These are phyloP conservation scores for Apiospora rasikravindrae DNA, from an alignment of 2,329 filamentous ascomycete genomes.

Conservation along the genomic window DNA sequence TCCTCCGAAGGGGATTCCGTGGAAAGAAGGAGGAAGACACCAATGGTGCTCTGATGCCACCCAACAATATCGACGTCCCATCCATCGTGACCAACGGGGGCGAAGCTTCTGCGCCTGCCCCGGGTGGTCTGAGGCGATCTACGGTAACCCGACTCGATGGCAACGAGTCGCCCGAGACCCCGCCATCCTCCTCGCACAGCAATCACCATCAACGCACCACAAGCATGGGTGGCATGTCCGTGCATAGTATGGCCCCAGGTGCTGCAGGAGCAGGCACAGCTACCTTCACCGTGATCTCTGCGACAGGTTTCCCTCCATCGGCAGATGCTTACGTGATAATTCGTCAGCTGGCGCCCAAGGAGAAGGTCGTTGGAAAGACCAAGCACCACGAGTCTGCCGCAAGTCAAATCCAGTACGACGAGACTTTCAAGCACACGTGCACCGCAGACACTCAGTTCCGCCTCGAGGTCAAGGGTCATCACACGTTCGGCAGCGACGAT, in stretches of 20 bases:
- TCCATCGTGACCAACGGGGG: constrained; percentile 50
- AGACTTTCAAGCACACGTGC: constrained; percentile 79
- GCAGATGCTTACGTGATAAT: constrained; percentile 81
- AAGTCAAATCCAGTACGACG: constrained; percentile 73
- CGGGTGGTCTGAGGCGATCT: constrained; percentile 49
- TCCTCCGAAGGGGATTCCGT: constrained; percentile 84
- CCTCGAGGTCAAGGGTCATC: constrained; percentile 82
- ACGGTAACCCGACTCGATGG: constrained; percentile 44
- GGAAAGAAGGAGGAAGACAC: constrained; percentile 68
- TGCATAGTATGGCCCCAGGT: constrained; percentile 65
- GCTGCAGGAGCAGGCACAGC: constrained; percentile 75
- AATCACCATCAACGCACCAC: constrained; percentile 55
- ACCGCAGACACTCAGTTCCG: constrained; percentile 86
- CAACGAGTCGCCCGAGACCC: constrained; percentile 35
- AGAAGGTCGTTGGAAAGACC: constrained; percentile 87
- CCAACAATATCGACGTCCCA: constrained; percentile 46
- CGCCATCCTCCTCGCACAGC: constrained; percentile 43
- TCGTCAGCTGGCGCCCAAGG: constrained; percentile 69
- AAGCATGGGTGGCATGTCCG: constrained; percentile 69
- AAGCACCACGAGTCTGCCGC: constrained; percentile 80
- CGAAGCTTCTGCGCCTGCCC: constrained; percentile 40
- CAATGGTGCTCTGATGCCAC: constrained; percentile 49
- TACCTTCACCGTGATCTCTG: constrained; percentile 78
- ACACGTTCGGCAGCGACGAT: constrained; percentile 82
- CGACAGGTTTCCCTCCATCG: constrained; percentile 75